Base-by-base conservation (phyloP, 441 rosid genomes). In the Populus hybrid region DNA sequence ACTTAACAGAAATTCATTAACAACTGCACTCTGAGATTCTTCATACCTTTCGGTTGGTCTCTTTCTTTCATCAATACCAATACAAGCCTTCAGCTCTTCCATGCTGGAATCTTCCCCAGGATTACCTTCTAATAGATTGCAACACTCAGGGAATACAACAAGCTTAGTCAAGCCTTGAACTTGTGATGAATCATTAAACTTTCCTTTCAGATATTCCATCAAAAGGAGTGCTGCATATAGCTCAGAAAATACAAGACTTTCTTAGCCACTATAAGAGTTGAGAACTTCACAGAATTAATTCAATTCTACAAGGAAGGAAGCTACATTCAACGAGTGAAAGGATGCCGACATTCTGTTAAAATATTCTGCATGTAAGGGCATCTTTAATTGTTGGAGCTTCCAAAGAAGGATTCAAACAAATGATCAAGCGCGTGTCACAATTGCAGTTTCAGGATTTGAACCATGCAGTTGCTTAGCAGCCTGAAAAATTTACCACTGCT, bases 121-220 rank as follows among this genome's bases (percentile, higher is more conserved):
- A 67, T 87, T 70, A 33, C 35, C 40, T 65, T 87, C 84, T 68
- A 86, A 73, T 70, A 90, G 78, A 74, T 84, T 78, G 69, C 85
- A 86, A 65, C 71, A 72, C 68, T 83, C 86, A 38, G 84, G 72
- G 73, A 82, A 80, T 36, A 79, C 35, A 23, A 78, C 64, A 71
- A 77, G 63, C 63, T 81, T 78, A 6, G 64, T 78, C 63, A 76
- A 75, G 56, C 79, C 78, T 1, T 80, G 80, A 31, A 50, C 42
- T n/a, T 68, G 76, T 33, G 84, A 75, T n/a, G 72, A 84, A 74
- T 80, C 84, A 74, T 85, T 73, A 8, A 85, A 12, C 72, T 85
- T 83, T 35, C 26, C 89, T 79, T 82, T 84, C 23, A 80, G 33
- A 79, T 68, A 63, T 66, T 89, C 89, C 91, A 89, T 85, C 86